These are phyloP conservation scores for Saccharomyces uvarum DNA, from an alignment of 1,139 yeast genomes.

Conservation along the genomic window DNA sequence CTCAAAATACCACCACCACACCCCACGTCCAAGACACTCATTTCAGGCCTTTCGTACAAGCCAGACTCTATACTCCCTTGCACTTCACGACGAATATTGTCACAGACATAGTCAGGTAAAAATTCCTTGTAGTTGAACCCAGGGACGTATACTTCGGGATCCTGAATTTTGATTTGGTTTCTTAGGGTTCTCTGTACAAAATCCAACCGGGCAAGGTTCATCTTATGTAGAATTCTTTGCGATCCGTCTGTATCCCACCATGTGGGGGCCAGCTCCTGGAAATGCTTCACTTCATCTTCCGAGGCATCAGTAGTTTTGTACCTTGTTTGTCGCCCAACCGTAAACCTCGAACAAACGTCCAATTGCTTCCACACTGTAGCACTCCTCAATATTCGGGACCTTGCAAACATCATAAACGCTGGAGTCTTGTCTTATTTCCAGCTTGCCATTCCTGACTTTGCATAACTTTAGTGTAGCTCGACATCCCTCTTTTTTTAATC, in stretches of 20 bases:
- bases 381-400: not conserved
- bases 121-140: conserved; percentile 60
- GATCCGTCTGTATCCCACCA: conserved; percentile 98
- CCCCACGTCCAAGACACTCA: conserved; percentile 75
- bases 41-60: conserved; percentile 32
- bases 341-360: not conserved
- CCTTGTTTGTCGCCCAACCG: conserved; percentile 1
- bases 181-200: conserved; percentile 61
- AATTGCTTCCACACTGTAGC: not conserved
- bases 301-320: conserved; percentile 25
- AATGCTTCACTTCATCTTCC: conserved; percentile 62
- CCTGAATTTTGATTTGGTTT: conserved; percentile 35
- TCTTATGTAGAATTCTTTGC: conserved; percentile 85
- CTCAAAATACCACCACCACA: conserved; percentile 95
- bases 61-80: conserved; percentile 41
- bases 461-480: not conserved
- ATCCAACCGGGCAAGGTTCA: conserved; percentile 86
- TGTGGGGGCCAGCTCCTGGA: conserved; percentile 71
- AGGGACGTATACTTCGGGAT: conserved; percentile 58
- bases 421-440: not conserved
- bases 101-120: conserved; percentile 49
- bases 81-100: conserved; percentile 41
- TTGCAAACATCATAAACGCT: not conserved
- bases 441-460: not conserved
- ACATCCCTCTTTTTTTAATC: not conserved